Conservation (phyloP, 495 filamentous ascomycete genomes). For the Penicillium soppii region DNA sequence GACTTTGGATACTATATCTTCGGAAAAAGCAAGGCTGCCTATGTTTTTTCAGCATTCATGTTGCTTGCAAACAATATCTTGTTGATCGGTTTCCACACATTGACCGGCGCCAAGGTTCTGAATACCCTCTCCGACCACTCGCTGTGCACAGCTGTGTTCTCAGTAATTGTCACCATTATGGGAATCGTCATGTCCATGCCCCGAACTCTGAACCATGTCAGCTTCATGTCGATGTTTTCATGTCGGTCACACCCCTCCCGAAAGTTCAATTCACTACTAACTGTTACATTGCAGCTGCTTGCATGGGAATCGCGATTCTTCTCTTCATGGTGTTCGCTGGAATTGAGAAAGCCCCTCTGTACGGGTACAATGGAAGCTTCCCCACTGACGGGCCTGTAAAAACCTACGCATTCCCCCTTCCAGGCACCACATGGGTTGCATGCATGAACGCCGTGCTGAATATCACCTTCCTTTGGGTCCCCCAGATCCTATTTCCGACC, state of each 20-base stretch:
- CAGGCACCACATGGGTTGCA: conserved; percentile 44
- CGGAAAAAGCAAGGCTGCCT: conserved; percentile 36
- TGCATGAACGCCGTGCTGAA: conserved; percentile 50
- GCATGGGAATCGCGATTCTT: conserved; percentile 45
- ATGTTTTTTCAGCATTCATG: conserved; percentile 37
- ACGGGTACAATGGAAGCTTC: conserved; percentile 29
- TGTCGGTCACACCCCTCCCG: conserved; percentile 12
- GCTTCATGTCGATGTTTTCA: conserved; percentile 48
- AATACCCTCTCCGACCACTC: conserved; percentile 39
- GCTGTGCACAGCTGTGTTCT: conserved; percentile 36
- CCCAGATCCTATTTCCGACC: conserved; percentile 55
- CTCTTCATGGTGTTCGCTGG: conserved; percentile 48
- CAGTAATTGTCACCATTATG: conserved; percentile 33
- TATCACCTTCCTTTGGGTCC: conserved; percentile 48
- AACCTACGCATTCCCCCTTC: conserved; percentile 45
- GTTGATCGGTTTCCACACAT: conserved; percentile 39
- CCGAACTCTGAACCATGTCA: conserved; percentile 41
- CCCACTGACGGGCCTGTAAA: conserved; percentile 37
- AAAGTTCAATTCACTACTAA: not conserved
- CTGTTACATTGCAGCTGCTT: conserved; percentile 27
- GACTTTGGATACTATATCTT: conserved; percentile 45
- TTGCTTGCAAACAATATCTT: conserved; percentile 41
- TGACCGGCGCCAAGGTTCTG: conserved; percentile 37
- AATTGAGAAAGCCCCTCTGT: conserved; percentile 38
- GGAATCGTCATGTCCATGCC: conserved; percentile 42